A percentile compares a stretch with the other conserved stretches of the same genome.
These are phyloP conservation scores for Alternaria incomplexa DNA, from an alignment of 2,329 filamentous ascomycete species.

Conservation along the genomic window DNA sequence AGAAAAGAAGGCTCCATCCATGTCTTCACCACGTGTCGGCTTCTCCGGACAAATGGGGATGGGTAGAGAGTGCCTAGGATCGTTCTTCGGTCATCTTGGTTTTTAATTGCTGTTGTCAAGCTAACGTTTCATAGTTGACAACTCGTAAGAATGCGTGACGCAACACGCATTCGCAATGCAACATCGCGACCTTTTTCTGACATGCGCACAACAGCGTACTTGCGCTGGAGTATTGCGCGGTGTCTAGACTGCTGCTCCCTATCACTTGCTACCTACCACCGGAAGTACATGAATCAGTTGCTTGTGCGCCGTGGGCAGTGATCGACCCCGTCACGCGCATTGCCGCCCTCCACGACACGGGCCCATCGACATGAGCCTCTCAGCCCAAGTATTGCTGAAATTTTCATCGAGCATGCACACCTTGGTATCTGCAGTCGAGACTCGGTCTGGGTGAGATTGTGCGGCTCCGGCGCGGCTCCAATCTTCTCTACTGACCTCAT, in stretches of 20 bases:
- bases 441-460: neutral
- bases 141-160: neutral
- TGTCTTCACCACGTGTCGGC: neutral
- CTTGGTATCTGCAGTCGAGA: neutral
- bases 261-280: neutral
- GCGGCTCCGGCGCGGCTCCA: neutral
- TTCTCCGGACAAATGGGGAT: neutral
- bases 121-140: neutral
- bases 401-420: neutral
- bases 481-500: neutral
- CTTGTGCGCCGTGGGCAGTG: neutral
- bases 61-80: neutral
- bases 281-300: neutral
- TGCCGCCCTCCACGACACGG: neutral
- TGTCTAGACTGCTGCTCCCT: neutral
- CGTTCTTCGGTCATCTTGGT: neutral
- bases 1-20: neutral
- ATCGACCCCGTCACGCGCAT: conserved; percentile 1
- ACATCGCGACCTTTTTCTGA: neutral
- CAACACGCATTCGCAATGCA: neutral
- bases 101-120: neutral
- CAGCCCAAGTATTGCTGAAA: neutral
- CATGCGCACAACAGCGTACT: neutral
- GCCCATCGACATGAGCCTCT: neutral
- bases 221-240: neutral